Percentiles rank a stretch among this genome's conserved stretches.
Conservation (phyloP, 768 basidiomycete species). For the Pleurotus giganteus region DNA sequence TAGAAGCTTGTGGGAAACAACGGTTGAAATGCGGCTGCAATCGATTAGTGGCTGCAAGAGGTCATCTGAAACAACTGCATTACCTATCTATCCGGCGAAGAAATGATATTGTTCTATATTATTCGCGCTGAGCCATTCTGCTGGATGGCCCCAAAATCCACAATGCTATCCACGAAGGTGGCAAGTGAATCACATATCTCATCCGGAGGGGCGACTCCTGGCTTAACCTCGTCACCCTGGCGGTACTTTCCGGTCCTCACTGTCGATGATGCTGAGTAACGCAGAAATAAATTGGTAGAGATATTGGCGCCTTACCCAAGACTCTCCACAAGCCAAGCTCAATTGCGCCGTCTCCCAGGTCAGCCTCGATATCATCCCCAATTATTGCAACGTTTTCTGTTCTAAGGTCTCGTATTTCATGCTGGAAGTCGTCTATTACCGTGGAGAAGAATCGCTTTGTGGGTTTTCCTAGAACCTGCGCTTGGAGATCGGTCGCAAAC, state of each 20-base stretch:
- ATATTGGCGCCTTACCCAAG: constrained; percentile 43
- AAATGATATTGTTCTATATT: too few relatives aligned
- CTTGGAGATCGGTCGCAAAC: constrained; percentile 42
- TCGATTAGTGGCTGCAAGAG: too few relatives aligned
- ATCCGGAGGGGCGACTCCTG: constrained; percentile 43
- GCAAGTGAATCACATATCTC: constrained; percentile 54
- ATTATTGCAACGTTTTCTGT: constrained; percentile 46
- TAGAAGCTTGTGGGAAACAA: background rate
- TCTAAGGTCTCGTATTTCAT: constrained; percentile 9
- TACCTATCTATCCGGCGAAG: too few relatives aligned
- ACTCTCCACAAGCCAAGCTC: constrained; percentile 62
- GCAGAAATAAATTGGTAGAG: background rate
- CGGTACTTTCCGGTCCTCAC: constrained; percentile 74
- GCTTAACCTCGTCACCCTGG: constrained; percentile 48
- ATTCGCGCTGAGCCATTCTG: too few relatives aligned
- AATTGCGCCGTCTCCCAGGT: constrained; percentile 60
- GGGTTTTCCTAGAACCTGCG: constrained; percentile 66
- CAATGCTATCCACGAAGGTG: constrained; percentile 49
- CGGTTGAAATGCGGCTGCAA: too few relatives aligned
- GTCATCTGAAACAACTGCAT: too few relatives aligned
- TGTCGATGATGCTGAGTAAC: constrained; percentile 17
- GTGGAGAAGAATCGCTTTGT: constrained; percentile 55
- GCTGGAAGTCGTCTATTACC: constrained; percentile 41
- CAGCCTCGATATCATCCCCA: constrained; percentile 66
- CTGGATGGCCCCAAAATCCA: too few relatives aligned